Base-by-base conservation (phyloP, 1,284 basidiomycete species). In the Thelephora terrestris region DNA sequence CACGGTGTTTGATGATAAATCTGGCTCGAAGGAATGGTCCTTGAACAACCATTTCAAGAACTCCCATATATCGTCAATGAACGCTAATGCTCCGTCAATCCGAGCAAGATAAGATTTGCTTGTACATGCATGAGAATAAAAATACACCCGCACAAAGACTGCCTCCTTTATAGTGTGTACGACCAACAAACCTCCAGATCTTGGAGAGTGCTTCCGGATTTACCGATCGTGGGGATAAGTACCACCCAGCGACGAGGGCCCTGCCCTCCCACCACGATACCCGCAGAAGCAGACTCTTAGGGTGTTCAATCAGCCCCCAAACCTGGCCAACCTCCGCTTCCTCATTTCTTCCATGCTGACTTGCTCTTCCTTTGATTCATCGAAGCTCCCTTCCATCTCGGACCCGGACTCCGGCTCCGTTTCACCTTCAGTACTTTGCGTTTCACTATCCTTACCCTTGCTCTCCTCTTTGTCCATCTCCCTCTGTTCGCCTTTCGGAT, bases 261-360 rank as follows among this genome's bases (percentile, higher is more conserved):
- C 29, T 10, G 12, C 29, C 9, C 7, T 32, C 12, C 29, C 29
- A 14, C 25, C 25, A 27, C 5, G 9, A 9, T 9, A 27, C 37
- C 7, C 21, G 17, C 4, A 5, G 5, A 27, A 9, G 25, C 4
- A 14, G 29, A 32, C 29, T 43, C 42, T 35, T 25, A 18, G n/a
- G 16, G 7, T 12, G 9, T 38, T 16, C 39, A 9, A 23, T 62
- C 56, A 75, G 16, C 71, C 67, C 29, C 78, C 82, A 61, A 94
- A 94, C 55, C 78, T 76, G 10, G 86, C 91, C 55, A 94, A 64
- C 46, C 91, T 72, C 57, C 79, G 69, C 61, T 74, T 70, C 42
- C 91, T 74, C 55, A 95, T 78, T 64, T 94, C 89, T 49, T 92
- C 91, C 38, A 83, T 58, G 55, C 69, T 79, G 17, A 81, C 67